phyloP scores from a whole-genome alignment of 2,329 filamentous ascomycete genomes.

The Paraphaeosphaeria sporulosa region DNA sequence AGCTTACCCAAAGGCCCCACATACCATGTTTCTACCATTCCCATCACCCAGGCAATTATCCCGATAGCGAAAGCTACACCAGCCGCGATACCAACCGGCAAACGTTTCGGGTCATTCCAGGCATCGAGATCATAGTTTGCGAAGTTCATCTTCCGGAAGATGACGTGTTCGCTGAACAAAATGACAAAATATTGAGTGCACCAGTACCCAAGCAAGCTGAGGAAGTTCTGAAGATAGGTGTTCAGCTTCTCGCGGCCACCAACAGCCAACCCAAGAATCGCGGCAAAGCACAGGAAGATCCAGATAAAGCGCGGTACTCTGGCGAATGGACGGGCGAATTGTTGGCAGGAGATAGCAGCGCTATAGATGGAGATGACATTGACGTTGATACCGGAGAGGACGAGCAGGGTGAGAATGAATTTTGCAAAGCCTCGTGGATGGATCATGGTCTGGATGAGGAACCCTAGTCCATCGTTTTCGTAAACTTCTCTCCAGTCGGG shows the following conservation, averaged over 20 bases:
- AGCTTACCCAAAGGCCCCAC: conserved; percentile 49
- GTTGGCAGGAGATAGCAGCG: conserved; percentile 55
- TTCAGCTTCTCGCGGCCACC: conserved; percentile 53
- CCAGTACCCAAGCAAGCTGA: conserved; percentile 58
- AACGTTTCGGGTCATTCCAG: conserved; percentile 54
- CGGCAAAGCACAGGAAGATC: conserved; percentile 54
- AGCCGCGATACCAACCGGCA: conserved; percentile 54
- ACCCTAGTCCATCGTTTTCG: conserved; percentile 55
- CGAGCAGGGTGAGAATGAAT: conserved; percentile 55
- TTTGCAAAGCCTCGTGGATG: conserved; percentile 58
- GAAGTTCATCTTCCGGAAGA: conserved; percentile 60
- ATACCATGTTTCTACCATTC: conserved; percentile 67
- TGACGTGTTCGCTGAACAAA: conserved; percentile 54
- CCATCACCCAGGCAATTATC: conserved; percentile 59
- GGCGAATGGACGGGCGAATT: conserved; percentile 58
- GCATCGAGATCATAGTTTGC: conserved; percentile 55
- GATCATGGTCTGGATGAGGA: conserved; percentile 55
- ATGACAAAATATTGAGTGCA: conserved; percentile 56
- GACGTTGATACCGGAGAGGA: conserved; percentile 55
- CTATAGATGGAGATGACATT: conserved; percentile 61
- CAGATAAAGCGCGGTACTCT: conserved; percentile 61
- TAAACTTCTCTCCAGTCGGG: conserved; percentile 51
- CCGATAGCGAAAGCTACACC: conserved; percentile 50
- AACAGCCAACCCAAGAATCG: conserved; percentile 54
- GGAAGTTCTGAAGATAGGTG: conserved; percentile 55